phyloP scores from a whole-genome alignment of 495 filamentous ascomycete species.

The Cercophora samala region DNA sequence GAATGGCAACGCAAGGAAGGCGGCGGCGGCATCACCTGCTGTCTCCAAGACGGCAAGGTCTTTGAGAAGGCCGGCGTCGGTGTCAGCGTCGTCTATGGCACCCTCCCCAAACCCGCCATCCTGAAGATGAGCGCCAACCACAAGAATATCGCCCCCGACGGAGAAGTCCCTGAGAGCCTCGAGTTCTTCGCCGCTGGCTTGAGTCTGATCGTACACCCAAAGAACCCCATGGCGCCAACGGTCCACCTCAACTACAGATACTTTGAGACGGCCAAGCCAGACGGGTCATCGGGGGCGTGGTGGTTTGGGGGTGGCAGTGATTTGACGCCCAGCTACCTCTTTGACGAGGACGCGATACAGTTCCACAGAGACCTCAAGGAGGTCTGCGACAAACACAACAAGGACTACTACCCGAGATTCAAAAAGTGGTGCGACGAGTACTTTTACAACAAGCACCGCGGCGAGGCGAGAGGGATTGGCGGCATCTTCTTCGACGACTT shows the following conservation, averaged over 20 bases:
- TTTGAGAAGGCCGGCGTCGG: conserved; percentile 99
- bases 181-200: conserved; percentile 94
- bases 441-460: conserved; percentile 88
- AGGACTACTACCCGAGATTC: conserved; percentile 88
- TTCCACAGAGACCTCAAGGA: conserved; percentile 94
- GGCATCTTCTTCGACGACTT: conserved; percentile 99
- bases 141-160: conserved; percentile 75
- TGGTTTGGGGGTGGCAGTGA: conserved; percentile 98
- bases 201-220: conserved; percentile 86
- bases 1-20: conserved; percentile 85
- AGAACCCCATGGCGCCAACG: conserved; percentile 94
- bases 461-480: conserved; percentile 83
- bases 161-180: conserved; percentile 61
- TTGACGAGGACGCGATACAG: conserved; percentile 93
- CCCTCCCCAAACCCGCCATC: conserved; percentile 81
- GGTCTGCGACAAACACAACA: conserved; percentile 90
- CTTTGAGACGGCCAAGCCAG: conserved; percentile 85
- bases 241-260: conserved; percentile 99
- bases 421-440: conserved; percentile 99
- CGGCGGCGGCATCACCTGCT: conserved; percentile 79
- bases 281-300: conserved; percentile 76
- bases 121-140: conserved; percentile 93
- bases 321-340: conserved; percentile 89
- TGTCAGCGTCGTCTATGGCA: conserved; percentile 90
- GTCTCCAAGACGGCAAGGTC: conserved; percentile 90